phyloP scores from a whole-genome alignment of 2,329 filamentous ascomycete genomes.

The Stachybotrys echinatus region DNA sequence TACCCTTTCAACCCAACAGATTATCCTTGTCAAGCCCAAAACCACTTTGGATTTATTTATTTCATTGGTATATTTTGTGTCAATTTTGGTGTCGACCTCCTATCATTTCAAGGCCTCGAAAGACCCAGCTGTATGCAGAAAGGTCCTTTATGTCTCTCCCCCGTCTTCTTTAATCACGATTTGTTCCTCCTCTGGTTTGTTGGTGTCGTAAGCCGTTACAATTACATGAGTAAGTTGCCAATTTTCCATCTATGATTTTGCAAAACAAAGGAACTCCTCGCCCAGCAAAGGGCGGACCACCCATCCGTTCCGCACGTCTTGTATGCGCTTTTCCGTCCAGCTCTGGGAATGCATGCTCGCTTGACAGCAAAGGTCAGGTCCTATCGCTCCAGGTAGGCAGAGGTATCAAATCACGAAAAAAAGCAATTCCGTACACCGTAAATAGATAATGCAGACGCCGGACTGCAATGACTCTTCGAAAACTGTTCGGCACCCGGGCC shows the following conservation, averaged over 20 bases:
- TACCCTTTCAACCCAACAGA: not conserved
- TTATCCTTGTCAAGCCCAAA: not conserved
- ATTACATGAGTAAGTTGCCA: conserved; percentile 17
- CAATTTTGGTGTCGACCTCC: not conserved
- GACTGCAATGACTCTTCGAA: no score
- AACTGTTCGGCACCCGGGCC: not conserved
- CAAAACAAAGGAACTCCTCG: conserved; percentile 8
- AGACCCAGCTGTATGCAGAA: not conserved
- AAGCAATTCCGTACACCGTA: conserved; percentile 6
- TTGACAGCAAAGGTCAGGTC: not conserved
- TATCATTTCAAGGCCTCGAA: not conserved
- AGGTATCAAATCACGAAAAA: conserved; percentile 6
- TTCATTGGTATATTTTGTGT: not conserved
- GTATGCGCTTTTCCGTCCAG: conserved; percentile 10
- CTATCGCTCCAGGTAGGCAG: not conserved
- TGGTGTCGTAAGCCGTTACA: conserved; percentile 16
- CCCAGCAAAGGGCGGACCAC: not conserved
- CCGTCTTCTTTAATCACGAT: not conserved
- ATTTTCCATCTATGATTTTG: conserved; percentile 13
- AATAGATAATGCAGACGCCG: conserved; percentile 9
- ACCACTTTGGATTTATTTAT: not conserved
- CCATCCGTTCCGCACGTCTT: not conserved
- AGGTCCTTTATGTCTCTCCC: not conserved
- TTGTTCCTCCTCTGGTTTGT: not conserved
- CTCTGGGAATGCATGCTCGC: not conserved